Evolutionary conservation across 202 grass and related monocot species (phyloP).

Genomic region (Alloteropsis angusta): DNA sequence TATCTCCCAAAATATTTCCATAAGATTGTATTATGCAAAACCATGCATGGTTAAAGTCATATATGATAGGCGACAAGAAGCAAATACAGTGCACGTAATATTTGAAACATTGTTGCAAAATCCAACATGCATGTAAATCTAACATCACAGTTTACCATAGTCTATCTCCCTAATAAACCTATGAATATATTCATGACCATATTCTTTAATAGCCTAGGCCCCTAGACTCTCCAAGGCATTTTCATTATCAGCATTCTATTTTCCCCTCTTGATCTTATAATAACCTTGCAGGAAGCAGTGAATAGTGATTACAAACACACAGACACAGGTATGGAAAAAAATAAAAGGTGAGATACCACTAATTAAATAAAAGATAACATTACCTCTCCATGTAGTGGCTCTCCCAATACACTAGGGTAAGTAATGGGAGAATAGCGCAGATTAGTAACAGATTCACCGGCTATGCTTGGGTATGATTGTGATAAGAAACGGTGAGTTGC

Average conservation of each 20-base stretch:
- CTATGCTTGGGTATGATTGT: conserved; percentile 85
- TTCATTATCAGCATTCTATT: background rate
- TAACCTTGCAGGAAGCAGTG: background rate
- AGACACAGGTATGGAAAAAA: background rate
- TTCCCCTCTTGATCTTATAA: conserved; percentile 5
- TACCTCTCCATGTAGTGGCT: conserved; percentile 95
- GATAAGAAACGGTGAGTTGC: conserved; percentile 92
- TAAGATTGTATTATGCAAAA: background rate
- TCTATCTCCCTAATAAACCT: background rate
- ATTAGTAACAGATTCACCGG: conserved; percentile 81
- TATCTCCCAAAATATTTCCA: background rate
- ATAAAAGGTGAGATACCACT: background rate
- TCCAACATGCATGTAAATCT: background rate
- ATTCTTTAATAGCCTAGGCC: background rate
- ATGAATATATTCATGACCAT: background rate
- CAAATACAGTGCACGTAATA: background rate
- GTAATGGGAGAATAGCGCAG: conserved; percentile 92
- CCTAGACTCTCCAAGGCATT: background rate
- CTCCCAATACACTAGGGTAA: conserved; percentile 90
- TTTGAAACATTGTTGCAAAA: background rate
- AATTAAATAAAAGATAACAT: conserved; percentile 17
- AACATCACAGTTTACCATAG: background rate
- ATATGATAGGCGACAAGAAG: background rate
- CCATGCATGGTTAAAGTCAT: background rate
- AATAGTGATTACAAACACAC: background rate